Base-by-base conservation (phyloP, 192 early-diverging fungal genomes). In the Podila horticola region DNA sequence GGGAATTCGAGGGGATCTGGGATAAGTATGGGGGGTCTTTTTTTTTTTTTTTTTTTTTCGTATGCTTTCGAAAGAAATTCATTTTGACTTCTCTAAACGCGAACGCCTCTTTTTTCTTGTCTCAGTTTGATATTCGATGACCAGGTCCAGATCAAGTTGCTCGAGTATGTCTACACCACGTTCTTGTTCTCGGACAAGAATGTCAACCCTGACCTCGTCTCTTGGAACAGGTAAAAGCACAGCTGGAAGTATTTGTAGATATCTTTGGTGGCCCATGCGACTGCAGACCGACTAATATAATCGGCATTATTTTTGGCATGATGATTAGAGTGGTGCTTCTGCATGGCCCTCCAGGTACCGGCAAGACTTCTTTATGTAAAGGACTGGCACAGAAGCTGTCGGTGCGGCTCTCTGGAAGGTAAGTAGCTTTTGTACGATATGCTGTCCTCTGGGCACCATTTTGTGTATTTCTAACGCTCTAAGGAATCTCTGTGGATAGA, bases 341-440 rank as follows among this genome's bases (percentile, higher is more conserved):
- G 31, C 87, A 94, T 76, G 93, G 93, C 5, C 92, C 92, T 17
- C 91, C 91, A 12, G 91, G 89, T 29, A 91, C 89, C 60, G 92
- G 92, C 15, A 92, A 93, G 70, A 92, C 90, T 4, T 88, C 91
- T 28, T 84, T 94, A 28, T 92, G 88, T 66, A 67, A 83, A 34
- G 92, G 88, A 2, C 70, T 94, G 29, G 90, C 93, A 12, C 87
- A 93, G 79, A 92, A 90, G 62, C 65, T 92, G 17, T 70, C 90
- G 0, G 88, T 93, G 57, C 75, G 92, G 29, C 72, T 92, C n/a
- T 64, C 81, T 24, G 73, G 85, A 57, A 69, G 73, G 81, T 82
- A 55, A n/a, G n/a, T n/a, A n/a, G n/a, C n/a, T n/a, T n/a, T n/a
- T n/a, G n/a, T n/a, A n/a, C n/a, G n/a, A n/a, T n/a, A n/a, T n/a